Evolutionary conservation across 2,329 filamentous ascomycete species (phyloP).

Genomic region (Colletotrichum sp.): DNA sequence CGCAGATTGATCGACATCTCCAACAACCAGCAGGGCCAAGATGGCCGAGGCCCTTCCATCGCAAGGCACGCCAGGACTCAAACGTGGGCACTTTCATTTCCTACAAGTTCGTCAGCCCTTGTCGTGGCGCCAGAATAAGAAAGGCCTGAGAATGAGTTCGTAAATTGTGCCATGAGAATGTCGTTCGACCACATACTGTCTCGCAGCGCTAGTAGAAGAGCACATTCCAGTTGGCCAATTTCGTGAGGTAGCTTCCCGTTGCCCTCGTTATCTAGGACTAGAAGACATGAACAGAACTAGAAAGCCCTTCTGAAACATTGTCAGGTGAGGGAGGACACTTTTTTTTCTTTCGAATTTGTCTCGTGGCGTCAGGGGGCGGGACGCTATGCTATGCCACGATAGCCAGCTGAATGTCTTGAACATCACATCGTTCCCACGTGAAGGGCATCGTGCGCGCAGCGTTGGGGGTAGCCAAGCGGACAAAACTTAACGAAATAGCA

Average conservation of each 20-base stretch:
- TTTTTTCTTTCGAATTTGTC: not conserved
- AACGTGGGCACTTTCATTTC: not conserved
- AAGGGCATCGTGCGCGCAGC: not conserved
- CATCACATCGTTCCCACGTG: not conserved
- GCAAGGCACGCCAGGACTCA: not conserved
- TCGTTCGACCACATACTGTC: not conserved
- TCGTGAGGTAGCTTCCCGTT: not conserved
- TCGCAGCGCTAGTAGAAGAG: not conserved
- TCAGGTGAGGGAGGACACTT: not conserved
- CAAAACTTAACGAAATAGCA: not conserved
- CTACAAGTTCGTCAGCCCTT: conserved; percentile 4
- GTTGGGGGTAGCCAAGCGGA: not conserved
- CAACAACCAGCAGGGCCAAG: not conserved
- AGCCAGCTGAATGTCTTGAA: not conserved
- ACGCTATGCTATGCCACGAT: not conserved
- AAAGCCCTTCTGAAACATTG: not conserved
- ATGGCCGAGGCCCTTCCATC: not conserved
- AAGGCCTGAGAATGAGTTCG: not conserved
- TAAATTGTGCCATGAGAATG: not conserved
- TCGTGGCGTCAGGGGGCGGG: not conserved
- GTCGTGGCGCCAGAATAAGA: not conserved
- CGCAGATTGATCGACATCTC: not conserved
- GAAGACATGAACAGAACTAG: not conserved
- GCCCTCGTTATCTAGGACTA: not conserved
- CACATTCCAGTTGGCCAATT: not conserved